Evolutionary conservation across 169 alveolate genomes (phyloP).

Genomic region (Eimeria falciformis): DNA sequence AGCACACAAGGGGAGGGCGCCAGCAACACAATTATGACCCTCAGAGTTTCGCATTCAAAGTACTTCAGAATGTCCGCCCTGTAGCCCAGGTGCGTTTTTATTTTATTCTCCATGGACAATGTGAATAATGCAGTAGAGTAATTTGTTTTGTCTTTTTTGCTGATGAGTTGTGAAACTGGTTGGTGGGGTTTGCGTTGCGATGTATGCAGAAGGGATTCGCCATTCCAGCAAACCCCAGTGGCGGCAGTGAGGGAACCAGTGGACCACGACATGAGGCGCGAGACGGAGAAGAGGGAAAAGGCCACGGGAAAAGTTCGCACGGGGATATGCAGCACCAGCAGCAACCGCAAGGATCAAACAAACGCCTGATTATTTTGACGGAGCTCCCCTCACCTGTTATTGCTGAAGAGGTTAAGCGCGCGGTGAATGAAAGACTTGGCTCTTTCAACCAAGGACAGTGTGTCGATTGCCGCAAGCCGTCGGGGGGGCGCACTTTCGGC

Average conservation of each 20-base stretch:
- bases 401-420: slow-evolving; percentile 39
- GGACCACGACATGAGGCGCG: neutral
- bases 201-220: slow-evolving; percentile 67
- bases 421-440: slow-evolving; percentile 7
- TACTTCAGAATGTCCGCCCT: slow-evolving; percentile 60
- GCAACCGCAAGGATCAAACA: slow-evolving; percentile 25
- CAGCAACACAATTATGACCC: slow-evolving; percentile 69
- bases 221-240: slow-evolving; percentile 54
- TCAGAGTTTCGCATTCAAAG: slow-evolving; percentile 73
- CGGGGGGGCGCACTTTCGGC: slow-evolving; percentile 41
- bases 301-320: neutral
- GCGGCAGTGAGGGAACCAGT: neutral
- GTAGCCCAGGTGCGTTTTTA: slow-evolving; percentile 35
- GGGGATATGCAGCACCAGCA: slow-evolving; percentile 45
- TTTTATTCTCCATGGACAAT: neutral
- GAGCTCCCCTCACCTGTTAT: slow-evolving; percentile 48
- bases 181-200: neutral
- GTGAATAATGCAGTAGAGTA: no score
- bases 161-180: neutral
- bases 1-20: slow-evolving; percentile 39
- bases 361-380: slow-evolving; percentile 28
- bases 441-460: slow-evolving; percentile 54
- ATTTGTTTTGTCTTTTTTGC: no score
- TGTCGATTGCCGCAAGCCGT: slow-evolving; percentile 48
- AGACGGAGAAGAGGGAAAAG: neutral